Conservation (phyloP, 2,329 filamentous ascomycete genomes). For the Epichloe coenophiala region DNA sequence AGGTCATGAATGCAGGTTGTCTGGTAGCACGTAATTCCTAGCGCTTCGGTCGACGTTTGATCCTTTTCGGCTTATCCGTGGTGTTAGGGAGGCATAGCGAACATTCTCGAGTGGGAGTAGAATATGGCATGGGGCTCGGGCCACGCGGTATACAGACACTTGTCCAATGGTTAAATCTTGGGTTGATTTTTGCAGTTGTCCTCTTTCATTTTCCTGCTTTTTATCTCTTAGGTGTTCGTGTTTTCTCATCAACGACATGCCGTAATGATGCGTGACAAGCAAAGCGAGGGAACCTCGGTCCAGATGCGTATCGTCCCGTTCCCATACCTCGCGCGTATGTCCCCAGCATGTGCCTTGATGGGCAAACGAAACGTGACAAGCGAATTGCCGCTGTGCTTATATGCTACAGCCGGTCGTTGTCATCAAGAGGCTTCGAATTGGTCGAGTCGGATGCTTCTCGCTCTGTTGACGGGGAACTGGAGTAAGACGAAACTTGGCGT, state of each 20-base stretch:
- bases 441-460: too few relatives aligned
- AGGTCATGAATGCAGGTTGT: conserved; percentile 15
- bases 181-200: neutral
- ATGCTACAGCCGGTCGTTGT: neutral
- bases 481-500: too few relatives aligned
- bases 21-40: neutral
- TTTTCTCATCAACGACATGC: too few relatives aligned
- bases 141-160: conserved; percentile 4
- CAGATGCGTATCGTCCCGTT: neutral
- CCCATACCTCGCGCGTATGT: neutral
- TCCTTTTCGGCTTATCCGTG: neutral
- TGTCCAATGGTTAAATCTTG: neutral
- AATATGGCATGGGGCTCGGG: conserved; percentile 1
- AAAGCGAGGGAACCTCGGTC: neutral
- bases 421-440: neutral
- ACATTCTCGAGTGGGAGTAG: conserved; percentile 4
- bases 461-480: neutral
- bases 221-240: neutral
- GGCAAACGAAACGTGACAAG: neutral
- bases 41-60: neutral
- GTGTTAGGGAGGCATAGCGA: conserved; percentile 5
- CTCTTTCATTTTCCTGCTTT: neutral
- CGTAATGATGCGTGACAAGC: too few relatives aligned
- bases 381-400: neutral
- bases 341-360: neutral